A percentile compares a stretch with the other conserved stretches of the same genome.
phyloP scores from a whole-genome alignment of 768 basidiomycete species.

The Trametes coccinea region DNA sequence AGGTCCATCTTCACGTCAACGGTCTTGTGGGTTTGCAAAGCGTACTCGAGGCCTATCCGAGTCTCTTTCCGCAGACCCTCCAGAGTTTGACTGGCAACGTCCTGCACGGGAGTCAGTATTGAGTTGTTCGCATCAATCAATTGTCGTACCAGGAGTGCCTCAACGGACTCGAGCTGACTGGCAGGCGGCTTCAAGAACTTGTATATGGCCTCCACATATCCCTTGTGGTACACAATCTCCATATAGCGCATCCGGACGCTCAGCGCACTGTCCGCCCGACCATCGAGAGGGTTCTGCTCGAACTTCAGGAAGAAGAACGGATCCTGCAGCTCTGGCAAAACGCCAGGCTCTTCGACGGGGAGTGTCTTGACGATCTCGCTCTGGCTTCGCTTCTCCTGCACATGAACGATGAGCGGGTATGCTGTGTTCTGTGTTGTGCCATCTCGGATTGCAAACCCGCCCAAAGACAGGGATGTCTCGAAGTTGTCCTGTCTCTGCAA shows the following conservation, averaged over 20 bases:
- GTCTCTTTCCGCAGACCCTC: conserved; percentile 95
- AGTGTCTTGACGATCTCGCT: conserved; percentile 23
- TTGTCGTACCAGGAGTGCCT: conserved; percentile 72
- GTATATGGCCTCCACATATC: conserved; percentile 90
- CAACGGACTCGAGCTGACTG: conserved; percentile 93
- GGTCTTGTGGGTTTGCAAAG: conserved; percentile 91
- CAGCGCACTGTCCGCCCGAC: conserved; percentile 87
- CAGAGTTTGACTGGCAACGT: conserved; percentile 88
- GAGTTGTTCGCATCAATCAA: too few species aligned
- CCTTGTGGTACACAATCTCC: conserved; percentile 95
- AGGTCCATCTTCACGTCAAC: conserved; percentile 95
- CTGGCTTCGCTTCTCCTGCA: conserved; percentile 47
- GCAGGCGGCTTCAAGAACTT: conserved; percentile 92
- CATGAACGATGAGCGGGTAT: conserved; percentile 90
- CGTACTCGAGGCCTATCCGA: conserved; percentile 89
- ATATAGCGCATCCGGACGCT: conserved; percentile 90
- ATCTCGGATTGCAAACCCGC: conserved; percentile 86
- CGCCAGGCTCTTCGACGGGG: conserved; percentile 21
- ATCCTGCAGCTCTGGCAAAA: conserved; percentile 34
- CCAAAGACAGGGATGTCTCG: conserved; percentile 81
- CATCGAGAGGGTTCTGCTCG: conserved; percentile 89
- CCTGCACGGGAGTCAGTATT: conserved; percentile 45
- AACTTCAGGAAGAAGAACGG: conserved; percentile 90
- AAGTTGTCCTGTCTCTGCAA: conserved; percentile 86
- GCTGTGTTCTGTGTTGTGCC: conserved; percentile 80